Conservation (phyloP, 1,284 basidiomycete species). For the Pisolithus thermaeus region DNA sequence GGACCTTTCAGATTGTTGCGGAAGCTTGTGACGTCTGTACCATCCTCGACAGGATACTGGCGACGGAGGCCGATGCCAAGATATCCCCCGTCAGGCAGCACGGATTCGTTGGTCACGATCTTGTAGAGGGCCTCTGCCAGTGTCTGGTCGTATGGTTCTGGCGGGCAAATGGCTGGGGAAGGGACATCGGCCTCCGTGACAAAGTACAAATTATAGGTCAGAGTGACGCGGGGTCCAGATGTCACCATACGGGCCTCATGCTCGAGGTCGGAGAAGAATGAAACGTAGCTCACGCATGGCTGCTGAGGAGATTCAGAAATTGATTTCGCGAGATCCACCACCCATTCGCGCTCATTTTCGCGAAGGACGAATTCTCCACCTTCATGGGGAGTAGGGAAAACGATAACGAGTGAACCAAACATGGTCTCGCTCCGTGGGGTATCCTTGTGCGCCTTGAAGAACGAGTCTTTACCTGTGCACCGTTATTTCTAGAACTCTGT, state of each 20-base stretch:
- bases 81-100: slow-evolving; percentile 26
- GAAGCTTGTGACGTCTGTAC: not conserved
- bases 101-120: slow-evolving; percentile 16
- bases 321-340: slow-evolving; percentile 15
- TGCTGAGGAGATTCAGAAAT: too few species aligned
- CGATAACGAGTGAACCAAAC: slow-evolving; percentile 32
- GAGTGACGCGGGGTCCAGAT: slow-evolving; percentile 35
- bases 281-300: too few species aligned
- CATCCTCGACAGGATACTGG: slow-evolving; percentile 22
- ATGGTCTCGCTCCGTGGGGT: slow-evolving; percentile 26
- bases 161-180: not conserved
- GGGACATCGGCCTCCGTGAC: not conserved
- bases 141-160: not conserved
- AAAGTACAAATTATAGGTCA: slow-evolving; percentile 36
- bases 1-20: not conserved
- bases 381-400: slow-evolving; percentile 34
- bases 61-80: slow-evolving; percentile 29
- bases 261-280: too few species aligned
- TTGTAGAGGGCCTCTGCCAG: slow-evolving; percentile 11
- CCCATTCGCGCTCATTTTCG: not conserved
- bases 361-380: slow-evolving; percentile 32
- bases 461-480: not conserved
- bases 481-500: too few species aligned
- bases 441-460: slow-evolving; percentile 19
- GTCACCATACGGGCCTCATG: slow-evolving; percentile 21